A percentile compares a stretch with the other conserved stretches of the same genome.
These are phyloP conservation scores for Cystobasidium sp. DNA, from an alignment of 1,284 basidiomycete genomes.

Conservation along the genomic window DNA sequence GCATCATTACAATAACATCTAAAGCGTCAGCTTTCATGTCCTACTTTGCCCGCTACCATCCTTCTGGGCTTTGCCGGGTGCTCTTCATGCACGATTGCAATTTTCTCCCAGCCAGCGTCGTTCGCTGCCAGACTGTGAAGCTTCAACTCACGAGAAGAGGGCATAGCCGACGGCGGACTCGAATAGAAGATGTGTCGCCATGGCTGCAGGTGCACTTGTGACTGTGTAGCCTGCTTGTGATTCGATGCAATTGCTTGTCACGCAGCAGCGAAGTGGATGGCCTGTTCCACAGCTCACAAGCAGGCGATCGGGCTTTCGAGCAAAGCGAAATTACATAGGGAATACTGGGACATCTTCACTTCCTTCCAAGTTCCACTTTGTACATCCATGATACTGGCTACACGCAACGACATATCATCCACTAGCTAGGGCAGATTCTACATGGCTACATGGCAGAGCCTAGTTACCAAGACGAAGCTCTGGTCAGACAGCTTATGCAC, in stretches of 20 bases:
- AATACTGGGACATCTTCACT: too few relatives aligned
- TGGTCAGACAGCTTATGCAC: too few relatives aligned
- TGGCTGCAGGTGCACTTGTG: neutral
- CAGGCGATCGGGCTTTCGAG: neutral
- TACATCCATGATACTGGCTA: too few relatives aligned
- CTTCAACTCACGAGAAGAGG: conserved; percentile 70
- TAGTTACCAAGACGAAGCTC: too few relatives aligned
- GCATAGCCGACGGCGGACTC: conserved; percentile 96
- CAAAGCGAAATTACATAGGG: neutral
- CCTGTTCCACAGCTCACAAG: too few relatives aligned
- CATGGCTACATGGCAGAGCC: too few relatives aligned
- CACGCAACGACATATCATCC: too few relatives aligned
- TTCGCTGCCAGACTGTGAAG: neutral
- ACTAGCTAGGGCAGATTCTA: too few relatives aligned
- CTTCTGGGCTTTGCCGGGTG: neutral
- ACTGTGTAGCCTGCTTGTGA: neutral
- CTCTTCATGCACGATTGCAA: conserved; percentile 16
- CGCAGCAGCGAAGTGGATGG: neutral
- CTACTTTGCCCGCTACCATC: neutral
- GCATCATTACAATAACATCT: neutral
- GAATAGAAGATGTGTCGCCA: conserved; percentile 75
- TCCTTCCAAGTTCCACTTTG: too few relatives aligned
- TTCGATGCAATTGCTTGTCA: neutral
- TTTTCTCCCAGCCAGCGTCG: neutral
- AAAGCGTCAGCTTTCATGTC: conserved; percentile 1